A percentile compares a stretch with the other conserved stretches of the same genome.
Evolutionary conservation across 192 early-diverging fungal genomes (phyloP).

Genomic region (Chytriomyces confervae): DNA sequence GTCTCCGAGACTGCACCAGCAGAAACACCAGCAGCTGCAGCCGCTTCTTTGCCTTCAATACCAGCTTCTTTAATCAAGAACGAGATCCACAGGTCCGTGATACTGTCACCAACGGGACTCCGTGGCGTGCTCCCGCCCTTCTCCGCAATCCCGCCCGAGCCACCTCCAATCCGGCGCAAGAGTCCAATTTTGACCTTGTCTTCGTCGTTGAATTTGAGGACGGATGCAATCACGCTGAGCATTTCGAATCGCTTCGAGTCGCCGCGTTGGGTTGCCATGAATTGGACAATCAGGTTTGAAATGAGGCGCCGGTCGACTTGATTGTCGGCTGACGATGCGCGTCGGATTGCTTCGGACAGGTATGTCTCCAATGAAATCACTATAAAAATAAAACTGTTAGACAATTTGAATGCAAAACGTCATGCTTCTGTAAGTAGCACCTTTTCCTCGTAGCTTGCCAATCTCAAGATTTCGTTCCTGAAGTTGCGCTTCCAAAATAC

Average conservation of each 20-base stretch:
- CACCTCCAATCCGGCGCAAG: slow-evolving; percentile 62
- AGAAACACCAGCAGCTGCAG: background rate
- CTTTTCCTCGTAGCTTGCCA: slow-evolving; percentile 78
- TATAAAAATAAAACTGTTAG: slow-evolving; percentile 26
- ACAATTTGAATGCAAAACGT: background rate
- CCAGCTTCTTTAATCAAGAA: slow-evolving; percentile 54
- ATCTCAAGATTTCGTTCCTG: slow-evolving; percentile 75
- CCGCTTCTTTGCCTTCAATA: background rate
- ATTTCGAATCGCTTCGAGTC: slow-evolving; percentile 93
- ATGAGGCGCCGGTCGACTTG: slow-evolving; percentile 74
- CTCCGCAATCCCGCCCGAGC: slow-evolving; percentile 20
- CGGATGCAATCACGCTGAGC: slow-evolving; percentile 85
- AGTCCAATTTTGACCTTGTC: slow-evolving; percentile 80
- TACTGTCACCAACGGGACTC: slow-evolving; percentile 37
- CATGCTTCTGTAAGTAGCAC: slow-evolving; percentile 37
- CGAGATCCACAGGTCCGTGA: slow-evolving; percentile 61
- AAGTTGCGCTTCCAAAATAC: slow-evolving; percentile 59
- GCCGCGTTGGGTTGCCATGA: slow-evolving; percentile 82
- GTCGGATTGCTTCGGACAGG: slow-evolving; percentile 88
- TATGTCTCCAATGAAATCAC: slow-evolving; percentile 88
- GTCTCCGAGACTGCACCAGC: background rate
- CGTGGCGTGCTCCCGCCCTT: background rate
- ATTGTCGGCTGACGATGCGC: slow-evolving; percentile 78
- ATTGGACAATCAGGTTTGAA: slow-evolving; percentile 88
- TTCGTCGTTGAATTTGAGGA: slow-evolving; percentile 85